These are phyloP conservation scores for Mycena filopes DNA, from an alignment of 768 basidiomycete species.

Conservation along the genomic window DNA sequence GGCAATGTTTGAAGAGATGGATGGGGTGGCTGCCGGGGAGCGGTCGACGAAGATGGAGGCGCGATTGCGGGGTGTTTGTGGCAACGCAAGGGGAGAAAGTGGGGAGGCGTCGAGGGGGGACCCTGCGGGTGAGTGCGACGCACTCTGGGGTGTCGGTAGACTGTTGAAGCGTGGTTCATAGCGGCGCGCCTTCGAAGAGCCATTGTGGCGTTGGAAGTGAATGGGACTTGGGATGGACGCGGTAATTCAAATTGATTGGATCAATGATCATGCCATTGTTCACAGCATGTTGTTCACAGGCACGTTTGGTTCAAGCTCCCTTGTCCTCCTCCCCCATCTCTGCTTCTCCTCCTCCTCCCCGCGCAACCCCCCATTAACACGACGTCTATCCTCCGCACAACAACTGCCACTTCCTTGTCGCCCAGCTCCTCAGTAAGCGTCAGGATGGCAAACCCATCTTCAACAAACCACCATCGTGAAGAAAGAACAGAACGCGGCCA, in stretches of 20 bases:
- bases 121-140: constrained; percentile 10
- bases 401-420: constrained; percentile 80
- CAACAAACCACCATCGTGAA: constrained; percentile 80
- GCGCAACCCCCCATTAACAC: constrained; percentile 53
- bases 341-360: constrained; percentile 25
- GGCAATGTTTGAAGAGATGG: constrained; percentile 78
- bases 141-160: constrained; percentile 25
- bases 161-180: constrained; percentile 21
- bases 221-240: no score
- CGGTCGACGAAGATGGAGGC: constrained; percentile 64
- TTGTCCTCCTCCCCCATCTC: constrained; percentile 35
- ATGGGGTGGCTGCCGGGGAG: constrained; percentile 74
- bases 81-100: constrained; percentile 50
- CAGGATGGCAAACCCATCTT: constrained; percentile 91
- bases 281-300: no score
- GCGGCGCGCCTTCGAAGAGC: constrained; percentile 26
- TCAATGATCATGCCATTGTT: no score
- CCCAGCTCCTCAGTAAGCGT: constrained; percentile 69
- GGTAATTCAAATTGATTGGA: no score
- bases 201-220: no score
- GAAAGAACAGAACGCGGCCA: constrained; percentile 60
- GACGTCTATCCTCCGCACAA: constrained; percentile 74
- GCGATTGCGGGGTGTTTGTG: constrained; percentile 58
- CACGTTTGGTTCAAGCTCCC: no score
- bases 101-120: constrained; percentile 13